Evolutionary conservation across 2,329 filamentous ascomycete genomes (phyloP).

Genomic region (Elsinoe batatas): DNA sequence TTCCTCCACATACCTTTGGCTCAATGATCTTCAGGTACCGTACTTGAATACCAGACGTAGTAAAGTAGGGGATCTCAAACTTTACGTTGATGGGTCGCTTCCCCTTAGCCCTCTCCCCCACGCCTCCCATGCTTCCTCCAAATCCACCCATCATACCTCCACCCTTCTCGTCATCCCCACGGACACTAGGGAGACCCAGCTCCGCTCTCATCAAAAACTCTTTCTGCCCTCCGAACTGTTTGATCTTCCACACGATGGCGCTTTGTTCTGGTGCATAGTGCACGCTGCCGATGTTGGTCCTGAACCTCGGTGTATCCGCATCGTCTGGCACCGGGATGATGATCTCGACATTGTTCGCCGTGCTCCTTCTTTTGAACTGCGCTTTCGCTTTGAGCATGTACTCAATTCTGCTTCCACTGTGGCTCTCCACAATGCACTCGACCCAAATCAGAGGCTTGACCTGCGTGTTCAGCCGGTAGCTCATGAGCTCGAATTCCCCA

Average conservation of each 20-base stretch:
- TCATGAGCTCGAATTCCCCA: conserved; percentile 98
- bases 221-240: conserved; percentile 97
- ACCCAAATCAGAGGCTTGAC: conserved; percentile 99
- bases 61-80: conserved; percentile 99
- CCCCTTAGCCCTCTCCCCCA: conserved; percentile 77
- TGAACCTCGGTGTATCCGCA: conserved; percentile 88
- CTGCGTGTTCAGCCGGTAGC: conserved; percentile 94
- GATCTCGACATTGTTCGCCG: conserved; percentile 98
- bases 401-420: conserved; percentile 90
- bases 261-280: conserved; percentile 97
- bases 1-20: conserved; percentile 62
- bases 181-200: conserved; percentile 83
- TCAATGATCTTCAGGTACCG: conserved; percentile 98
- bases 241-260: conserved; percentile 99
- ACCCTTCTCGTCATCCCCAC: conserved; percentile 89
- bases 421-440: conserved; percentile 91
- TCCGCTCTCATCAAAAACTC: conserved; percentile 98
- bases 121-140: conserved; percentile 90
- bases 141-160: conserved; percentile 97
- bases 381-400: conserved; percentile 98
- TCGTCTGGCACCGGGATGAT: conserved; percentile 95
- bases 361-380: conserved; percentile 95
- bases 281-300: conserved; percentile 92
- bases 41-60: conserved; percentile 97
- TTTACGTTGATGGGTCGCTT: conserved; percentile 98